Conservation (phyloP, 2,329 filamentous ascomycete genomes). For the Sarocladium oryzae region DNA sequence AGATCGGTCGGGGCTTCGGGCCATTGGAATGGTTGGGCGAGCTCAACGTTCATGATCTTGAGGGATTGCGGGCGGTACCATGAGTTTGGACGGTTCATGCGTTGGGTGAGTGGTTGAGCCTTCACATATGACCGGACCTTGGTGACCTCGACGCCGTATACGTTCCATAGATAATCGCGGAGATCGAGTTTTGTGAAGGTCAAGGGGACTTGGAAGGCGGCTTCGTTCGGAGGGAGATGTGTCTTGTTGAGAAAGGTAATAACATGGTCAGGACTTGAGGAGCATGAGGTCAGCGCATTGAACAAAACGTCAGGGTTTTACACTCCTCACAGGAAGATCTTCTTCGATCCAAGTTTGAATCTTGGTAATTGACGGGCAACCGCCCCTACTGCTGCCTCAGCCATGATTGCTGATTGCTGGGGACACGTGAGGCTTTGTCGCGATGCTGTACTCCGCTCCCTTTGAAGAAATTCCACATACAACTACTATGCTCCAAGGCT, state of each 20-base stretch:
- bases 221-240: constrained; percentile 69
- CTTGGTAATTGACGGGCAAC: constrained; percentile 32
- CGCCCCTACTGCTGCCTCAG: constrained; percentile 28
- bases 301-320: too few relatives aligned
- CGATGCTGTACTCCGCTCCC: constrained; percentile 4
- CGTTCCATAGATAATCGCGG: constrained; percentile 86
- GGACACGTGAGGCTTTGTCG: neutral
- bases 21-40: constrained; percentile 83
- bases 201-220: constrained; percentile 85
- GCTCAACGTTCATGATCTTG: constrained; percentile 94
- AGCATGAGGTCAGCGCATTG: neutral
- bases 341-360: constrained; percentile 46
- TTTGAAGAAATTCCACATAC: constrained; percentile 5
- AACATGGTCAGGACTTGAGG: constrained; percentile 67
- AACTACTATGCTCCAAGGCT: neutral
- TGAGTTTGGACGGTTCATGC: constrained; percentile 39
- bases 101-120: constrained; percentile 51
- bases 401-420: constrained; percentile 25
- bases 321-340: constrained; percentile 50
- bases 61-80: constrained; percentile 65
- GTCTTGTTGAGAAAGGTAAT: constrained; percentile 71
- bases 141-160: constrained; percentile 68
- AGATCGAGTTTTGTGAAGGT: constrained; percentile 94
- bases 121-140: constrained; percentile 74
- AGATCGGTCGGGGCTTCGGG: constrained; percentile 61